Conservation (phyloP, 2,329 filamentous ascomycete species). For the Zymoseptoria pseudotritici region DNA sequence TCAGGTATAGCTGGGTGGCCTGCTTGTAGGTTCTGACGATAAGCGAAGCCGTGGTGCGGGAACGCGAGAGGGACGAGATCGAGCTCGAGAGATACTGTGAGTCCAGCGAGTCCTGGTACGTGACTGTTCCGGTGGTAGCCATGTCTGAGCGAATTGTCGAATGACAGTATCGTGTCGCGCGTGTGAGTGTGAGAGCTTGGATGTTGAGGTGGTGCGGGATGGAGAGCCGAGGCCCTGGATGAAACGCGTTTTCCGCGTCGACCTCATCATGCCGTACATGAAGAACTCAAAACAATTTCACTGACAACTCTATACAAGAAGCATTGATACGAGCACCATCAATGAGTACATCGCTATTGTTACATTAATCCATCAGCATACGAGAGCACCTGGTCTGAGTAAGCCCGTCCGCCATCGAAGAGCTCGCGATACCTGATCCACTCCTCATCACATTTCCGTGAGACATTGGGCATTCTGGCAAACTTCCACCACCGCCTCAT, state of each 20-base stretch:
- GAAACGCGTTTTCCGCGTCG: neutral
- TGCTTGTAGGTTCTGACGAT: slow-evolving; percentile 92
- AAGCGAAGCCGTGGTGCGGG: slow-evolving; percentile 59
- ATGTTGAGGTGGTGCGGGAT: neutral
- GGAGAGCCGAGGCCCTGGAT: neutral
- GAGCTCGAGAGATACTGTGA: slow-evolving; percentile 59
- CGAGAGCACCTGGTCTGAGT: neutral
- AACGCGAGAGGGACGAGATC: slow-evolving; percentile 60
- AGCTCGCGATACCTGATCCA: neutral
- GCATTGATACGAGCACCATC: neutral
- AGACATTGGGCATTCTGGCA: neutral
- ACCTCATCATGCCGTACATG: neutral
- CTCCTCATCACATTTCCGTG: neutral
- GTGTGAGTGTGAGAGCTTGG: neutral
- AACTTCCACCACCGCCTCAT: neutral
- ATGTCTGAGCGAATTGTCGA: slow-evolving; percentile 11
- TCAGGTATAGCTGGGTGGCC: slow-evolving; percentile 88
- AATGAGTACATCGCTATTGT: neutral
- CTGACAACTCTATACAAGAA: neutral
- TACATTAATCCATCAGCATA: neutral
- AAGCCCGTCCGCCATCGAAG: neutral
- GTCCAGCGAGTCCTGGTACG: slow-evolving; percentile 44
- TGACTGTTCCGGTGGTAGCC: slow-evolving; percentile 34
- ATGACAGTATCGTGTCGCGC: neutral
- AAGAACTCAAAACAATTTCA: neutral